A percentile compares a stretch with the other conserved stretches of the same genome.
phyloP scores from a whole-genome alignment of 495 filamentous ascomycete species.

The Staphylotrichum longicolle region DNA sequence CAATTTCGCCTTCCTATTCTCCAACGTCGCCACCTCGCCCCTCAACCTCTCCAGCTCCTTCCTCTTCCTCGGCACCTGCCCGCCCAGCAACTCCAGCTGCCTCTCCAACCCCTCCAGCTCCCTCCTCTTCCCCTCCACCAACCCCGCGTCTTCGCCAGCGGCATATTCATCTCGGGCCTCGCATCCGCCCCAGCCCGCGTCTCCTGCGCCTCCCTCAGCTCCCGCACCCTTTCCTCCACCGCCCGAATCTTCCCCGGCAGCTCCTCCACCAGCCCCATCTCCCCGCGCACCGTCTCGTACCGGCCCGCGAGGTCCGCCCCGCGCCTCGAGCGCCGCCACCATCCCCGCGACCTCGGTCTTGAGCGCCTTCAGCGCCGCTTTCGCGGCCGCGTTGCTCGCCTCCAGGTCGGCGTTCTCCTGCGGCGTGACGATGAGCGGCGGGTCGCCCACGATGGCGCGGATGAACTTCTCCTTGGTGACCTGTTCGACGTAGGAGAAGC shows the following conservation, averaged over 20 bases:
- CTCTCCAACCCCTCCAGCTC: conserved; percentile 64
- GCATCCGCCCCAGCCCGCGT: conserved; percentile 23
- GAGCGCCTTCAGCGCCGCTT: conserved; percentile 69
- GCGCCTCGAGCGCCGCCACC: conserved; percentile 67
- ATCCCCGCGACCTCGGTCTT: conserved; percentile 78
- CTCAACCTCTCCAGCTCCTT: conserved; percentile 70
- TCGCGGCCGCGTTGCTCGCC: conserved; percentile 63
- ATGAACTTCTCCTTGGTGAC: conserved; percentile 80
- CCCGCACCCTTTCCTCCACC: conserved; percentile 58
- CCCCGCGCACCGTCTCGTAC: conserved; percentile 63
- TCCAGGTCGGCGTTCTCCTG: conserved; percentile 83
- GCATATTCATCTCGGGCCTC: conserved; percentile 48
- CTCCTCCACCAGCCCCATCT: conserved; percentile 55
- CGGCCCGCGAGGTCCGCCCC: conserved; percentile 57
- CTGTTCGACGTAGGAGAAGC: conserved; percentile 88
- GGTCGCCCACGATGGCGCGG: conserved; percentile 76
- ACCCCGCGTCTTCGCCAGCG: conserved; percentile 57
- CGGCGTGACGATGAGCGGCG: conserved; percentile 76
- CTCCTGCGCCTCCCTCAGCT: conserved; percentile 46
- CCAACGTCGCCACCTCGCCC: conserved; percentile 67
- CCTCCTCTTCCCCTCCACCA: conserved; percentile 59
- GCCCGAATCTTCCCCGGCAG: conserved; percentile 64
- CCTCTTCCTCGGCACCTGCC: conserved; percentile 65
- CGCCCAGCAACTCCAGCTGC: conserved; percentile 63
- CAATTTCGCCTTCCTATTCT: conserved; percentile 67